Conservation (phyloP, 2,329 filamentous ascomycete genomes). For the Apiospora koreana region DNA sequence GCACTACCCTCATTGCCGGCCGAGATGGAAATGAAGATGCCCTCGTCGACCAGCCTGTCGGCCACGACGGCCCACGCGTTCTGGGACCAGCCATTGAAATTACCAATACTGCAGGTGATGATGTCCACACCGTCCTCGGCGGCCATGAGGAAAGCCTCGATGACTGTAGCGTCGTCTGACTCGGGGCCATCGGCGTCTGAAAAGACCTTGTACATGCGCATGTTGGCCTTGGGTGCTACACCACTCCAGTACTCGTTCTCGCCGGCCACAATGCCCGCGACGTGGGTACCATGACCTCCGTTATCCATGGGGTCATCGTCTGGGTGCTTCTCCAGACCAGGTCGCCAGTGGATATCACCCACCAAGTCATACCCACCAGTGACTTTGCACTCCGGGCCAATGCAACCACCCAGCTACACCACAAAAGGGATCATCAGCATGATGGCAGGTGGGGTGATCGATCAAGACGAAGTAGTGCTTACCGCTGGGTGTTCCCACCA, state of each 20-base stretch:
- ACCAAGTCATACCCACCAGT: slow-evolving; percentile 22
- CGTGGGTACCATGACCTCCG: slow-evolving; percentile 31
- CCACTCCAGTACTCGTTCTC: slow-evolving; percentile 26
- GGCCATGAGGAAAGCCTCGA: slow-evolving; percentile 37
- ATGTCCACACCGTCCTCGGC: slow-evolving; percentile 41
- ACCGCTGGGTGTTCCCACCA: slow-evolving; percentile 19
- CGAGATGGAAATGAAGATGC: slow-evolving; percentile 51
- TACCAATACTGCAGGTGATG: slow-evolving; percentile 43
- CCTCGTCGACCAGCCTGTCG: slow-evolving; percentile 42
- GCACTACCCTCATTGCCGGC: slow-evolving; percentile 52
- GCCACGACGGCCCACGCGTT: slow-evolving; percentile 41
- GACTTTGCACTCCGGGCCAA: slow-evolving; percentile 22
- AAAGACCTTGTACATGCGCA: slow-evolving; percentile 32
- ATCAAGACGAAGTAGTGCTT: not conserved
- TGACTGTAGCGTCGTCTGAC: slow-evolving; percentile 30
- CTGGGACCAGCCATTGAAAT: slow-evolving; percentile 36
- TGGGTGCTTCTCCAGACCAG: slow-evolving; percentile 12
- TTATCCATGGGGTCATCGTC: slow-evolving; percentile 28
- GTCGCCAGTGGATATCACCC: slow-evolving; percentile 20
- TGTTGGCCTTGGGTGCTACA: slow-evolving; percentile 30
- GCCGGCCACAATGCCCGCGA: slow-evolving; percentile 33
- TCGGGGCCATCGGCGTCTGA: slow-evolving; percentile 18
- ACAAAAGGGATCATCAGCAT: not conserved
- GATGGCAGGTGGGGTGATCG: no score
- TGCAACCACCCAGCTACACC: slow-evolving; percentile 20